Conservation (phyloP, 495 filamentous ascomycete genomes). For the Neurospora sp. region DNA sequence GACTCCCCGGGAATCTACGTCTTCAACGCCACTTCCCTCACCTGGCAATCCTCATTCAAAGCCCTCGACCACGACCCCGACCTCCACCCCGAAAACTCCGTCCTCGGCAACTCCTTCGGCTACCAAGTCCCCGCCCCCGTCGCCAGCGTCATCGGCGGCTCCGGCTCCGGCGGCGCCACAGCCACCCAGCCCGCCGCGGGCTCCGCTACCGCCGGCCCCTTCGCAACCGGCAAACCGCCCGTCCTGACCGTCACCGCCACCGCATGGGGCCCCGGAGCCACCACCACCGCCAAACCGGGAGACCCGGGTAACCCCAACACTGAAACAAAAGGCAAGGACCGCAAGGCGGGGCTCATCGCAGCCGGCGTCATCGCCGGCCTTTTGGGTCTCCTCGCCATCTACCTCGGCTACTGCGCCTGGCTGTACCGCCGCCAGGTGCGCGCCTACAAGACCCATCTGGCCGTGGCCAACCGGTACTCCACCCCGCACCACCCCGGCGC, state of each 20-base stretch:
- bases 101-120: constrained; percentile 46
- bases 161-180: constrained; percentile 50
- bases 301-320: neutral
- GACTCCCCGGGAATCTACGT: constrained; percentile 61
- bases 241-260: constrained; percentile 54
- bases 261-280: constrained; percentile 21
- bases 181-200: constrained; percentile 12
- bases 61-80: constrained; percentile 27
- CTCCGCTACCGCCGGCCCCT: constrained; percentile 51
- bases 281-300: constrained; percentile 18
- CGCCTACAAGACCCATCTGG: constrained; percentile 53
- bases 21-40: constrained; percentile 50
- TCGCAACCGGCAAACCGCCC: constrained; percentile 54
- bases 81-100: constrained; percentile 30
- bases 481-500: constrained; percentile 5
- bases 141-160: constrained; percentile 53
- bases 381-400: constrained; percentile 44
- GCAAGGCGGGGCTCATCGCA: constrained; percentile 48
- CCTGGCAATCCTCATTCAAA: constrained; percentile 52
- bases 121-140: constrained; percentile 55
- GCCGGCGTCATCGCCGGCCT: constrained; percentile 54
- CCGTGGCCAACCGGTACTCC: constrained; percentile 38
- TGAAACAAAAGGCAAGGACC: constrained; percentile 22
- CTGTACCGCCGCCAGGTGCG: constrained; percentile 53
- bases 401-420: constrained; percentile 64